phyloP scores from a whole-genome alignment of 352 stramenopile genomes.

The Thalassiosira mediterranea region DNA sequence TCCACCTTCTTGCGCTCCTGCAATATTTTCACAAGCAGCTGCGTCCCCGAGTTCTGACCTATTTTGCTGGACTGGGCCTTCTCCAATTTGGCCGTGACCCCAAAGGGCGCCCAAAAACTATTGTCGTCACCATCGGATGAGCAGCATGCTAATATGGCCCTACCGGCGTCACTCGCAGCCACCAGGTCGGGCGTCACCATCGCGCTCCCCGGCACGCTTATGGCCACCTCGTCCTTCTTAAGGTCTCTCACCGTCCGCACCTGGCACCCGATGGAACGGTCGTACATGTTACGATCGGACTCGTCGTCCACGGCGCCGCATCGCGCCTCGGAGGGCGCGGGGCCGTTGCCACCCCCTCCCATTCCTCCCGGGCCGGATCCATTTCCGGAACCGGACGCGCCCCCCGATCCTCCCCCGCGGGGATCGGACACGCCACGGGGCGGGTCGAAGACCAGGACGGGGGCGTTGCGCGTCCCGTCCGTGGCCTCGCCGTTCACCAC shows the following conservation, averaged over 20 bases:
- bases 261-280: slow-evolving; percentile 82
- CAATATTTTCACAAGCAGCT: slow-evolving; percentile 83
- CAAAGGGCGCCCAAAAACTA: slow-evolving; percentile 78
- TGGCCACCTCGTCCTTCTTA: slow-evolving; percentile 76
- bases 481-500: slow-evolving; percentile 83
- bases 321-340: slow-evolving; percentile 34
- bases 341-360: neutral
- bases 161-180: slow-evolving; percentile 75
- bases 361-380: neutral
- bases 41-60: slow-evolving; percentile 61
- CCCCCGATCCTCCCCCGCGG: slow-evolving; percentile 1
- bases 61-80: slow-evolving; percentile 60
- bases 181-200: slow-evolving; percentile 84
- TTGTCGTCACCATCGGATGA: slow-evolving; percentile 4
- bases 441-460: slow-evolving; percentile 69
- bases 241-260: slow-evolving; percentile 71
- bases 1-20: slow-evolving; percentile 79
- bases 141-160: slow-evolving; percentile 71
- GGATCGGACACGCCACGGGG: slow-evolving; percentile 13
- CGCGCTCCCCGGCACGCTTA: slow-evolving; percentile 62
- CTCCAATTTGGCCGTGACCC: slow-evolving; percentile 56
- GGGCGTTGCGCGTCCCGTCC: slow-evolving; percentile 82
- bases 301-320: slow-evolving; percentile 70
- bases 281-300: slow-evolving; percentile 72
- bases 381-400: neutral